Conservation (phyloP, 2,329 filamentous ascomycete species). For the Fusarium cyanostomum region DNA sequence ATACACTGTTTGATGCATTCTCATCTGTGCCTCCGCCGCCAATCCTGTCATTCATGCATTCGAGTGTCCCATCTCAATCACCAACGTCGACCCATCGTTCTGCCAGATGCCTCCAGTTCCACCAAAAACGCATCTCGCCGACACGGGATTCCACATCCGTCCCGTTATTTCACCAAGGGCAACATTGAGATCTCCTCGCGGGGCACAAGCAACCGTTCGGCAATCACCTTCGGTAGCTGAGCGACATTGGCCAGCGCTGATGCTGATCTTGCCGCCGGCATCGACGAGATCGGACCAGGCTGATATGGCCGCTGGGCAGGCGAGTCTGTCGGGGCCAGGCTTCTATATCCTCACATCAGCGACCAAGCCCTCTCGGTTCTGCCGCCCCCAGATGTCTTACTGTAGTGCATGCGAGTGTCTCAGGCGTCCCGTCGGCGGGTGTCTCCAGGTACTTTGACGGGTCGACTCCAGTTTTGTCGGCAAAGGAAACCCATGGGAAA, state of each 20-base stretch:
- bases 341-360: slow-evolving; percentile 5
- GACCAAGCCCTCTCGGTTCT: too few species aligned
- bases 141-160: slow-evolving; percentile 38
- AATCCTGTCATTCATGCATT: neutral
- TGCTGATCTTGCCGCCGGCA: slow-evolving; percentile 1
- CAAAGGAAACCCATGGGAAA: slow-evolving; percentile 25
- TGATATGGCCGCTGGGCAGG: slow-evolving; percentile 32
- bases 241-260: slow-evolving; percentile 20
- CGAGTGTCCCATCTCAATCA: slow-evolving; percentile 30
- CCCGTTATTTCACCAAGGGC: slow-evolving; percentile 17
- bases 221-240: slow-evolving; percentile 15
- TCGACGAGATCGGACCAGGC: slow-evolving; percentile 20
- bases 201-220: slow-evolving; percentile 33
- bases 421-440: slow-evolving; percentile 1
- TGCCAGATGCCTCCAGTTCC: slow-evolving; percentile 37
- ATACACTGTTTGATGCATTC: neutral
- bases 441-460: slow-evolving; percentile 9
- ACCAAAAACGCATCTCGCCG: slow-evolving; percentile 33
- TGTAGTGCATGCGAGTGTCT: slow-evolving; percentile 27
- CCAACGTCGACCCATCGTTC: slow-evolving; percentile 17
- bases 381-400: slow-evolving; percentile 2
- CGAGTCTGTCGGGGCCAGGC: slow-evolving; percentile 27
- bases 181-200: slow-evolving; percentile 2
- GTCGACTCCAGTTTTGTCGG: slow-evolving; percentile 28
- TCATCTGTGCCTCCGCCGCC: neutral